Conservation (phyloP, 176 grass and related monocot species). For the Melocanna baccifera region DNA sequence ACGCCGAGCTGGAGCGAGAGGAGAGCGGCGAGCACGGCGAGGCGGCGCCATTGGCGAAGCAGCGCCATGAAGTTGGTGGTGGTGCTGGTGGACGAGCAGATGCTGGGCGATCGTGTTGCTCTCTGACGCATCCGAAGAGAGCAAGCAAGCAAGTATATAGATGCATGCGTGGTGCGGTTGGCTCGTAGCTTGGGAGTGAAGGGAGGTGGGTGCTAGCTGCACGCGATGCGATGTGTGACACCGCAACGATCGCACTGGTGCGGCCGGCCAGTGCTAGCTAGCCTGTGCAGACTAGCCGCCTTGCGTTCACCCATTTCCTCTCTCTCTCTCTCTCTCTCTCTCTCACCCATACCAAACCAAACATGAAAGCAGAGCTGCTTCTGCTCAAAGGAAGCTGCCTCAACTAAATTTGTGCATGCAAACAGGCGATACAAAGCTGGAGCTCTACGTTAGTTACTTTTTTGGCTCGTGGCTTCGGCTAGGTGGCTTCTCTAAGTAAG, state of each 20-base stretch:
- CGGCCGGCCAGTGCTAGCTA: no score
- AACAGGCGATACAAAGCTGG: neutral
- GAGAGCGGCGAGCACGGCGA: neutral
- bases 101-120: neutral
- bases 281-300: neutral
- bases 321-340: neutral
- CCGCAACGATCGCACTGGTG: slow-evolving; percentile 30
- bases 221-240: slow-evolving; percentile 44
- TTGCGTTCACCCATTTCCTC: no score
- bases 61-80: slow-evolving; percentile 14
- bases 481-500: no score
- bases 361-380: neutral
- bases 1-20: slow-evolving; percentile 18
- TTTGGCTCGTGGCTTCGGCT: no score
- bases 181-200: slow-evolving; percentile 44
- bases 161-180: no score
- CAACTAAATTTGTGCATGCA: neutral
- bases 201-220: slow-evolving; percentile 44
- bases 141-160: neutral
- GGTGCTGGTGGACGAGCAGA: neutral
- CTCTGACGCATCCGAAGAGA: neutral
- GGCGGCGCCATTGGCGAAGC: neutral
- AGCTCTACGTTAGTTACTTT: no score
- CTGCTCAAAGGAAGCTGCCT: neutral
- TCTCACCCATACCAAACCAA: neutral